Percentiles rank a stretch among this genome's conserved stretches.
phyloP scores from a whole-genome alignment of 192 early-diverging fungal species.

The Coemansia sp. region DNA sequence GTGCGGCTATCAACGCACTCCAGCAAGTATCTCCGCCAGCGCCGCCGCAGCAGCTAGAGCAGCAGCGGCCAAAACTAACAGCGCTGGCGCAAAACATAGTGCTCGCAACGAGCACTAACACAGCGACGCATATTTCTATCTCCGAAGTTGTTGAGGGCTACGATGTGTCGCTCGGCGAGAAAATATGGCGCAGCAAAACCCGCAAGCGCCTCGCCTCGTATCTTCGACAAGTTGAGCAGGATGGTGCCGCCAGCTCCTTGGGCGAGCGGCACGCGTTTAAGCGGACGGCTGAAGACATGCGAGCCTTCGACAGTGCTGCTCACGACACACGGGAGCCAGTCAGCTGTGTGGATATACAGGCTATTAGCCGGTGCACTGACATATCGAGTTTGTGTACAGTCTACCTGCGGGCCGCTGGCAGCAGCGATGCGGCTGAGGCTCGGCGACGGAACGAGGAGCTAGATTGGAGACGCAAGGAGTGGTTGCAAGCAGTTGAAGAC shows the following conservation, averaged over 20 bases:
- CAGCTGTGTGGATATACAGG: constrained; percentile 8
- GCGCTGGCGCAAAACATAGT: constrained; percentile 26
- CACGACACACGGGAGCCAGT: constrained; percentile 27
- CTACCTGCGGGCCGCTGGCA: constrained; percentile 13
- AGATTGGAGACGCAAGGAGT: constrained; percentile 34
- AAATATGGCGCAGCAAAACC: constrained; percentile 35
- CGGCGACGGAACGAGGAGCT: constrained; percentile 41
- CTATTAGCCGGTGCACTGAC: constrained; percentile 21
- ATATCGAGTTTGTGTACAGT: constrained; percentile 31
- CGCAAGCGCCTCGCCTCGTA: constrained; percentile 31
- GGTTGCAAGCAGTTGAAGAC: constrained; percentile 14
- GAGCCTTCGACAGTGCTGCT: constrained; percentile 15
- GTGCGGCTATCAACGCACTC: not conserved
- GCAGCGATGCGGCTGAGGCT: constrained; percentile 19
- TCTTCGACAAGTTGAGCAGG: constrained; percentile 20
- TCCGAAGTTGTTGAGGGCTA: constrained; percentile 33
- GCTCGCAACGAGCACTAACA: constrained; percentile 17
- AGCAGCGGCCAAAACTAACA: not conserved
- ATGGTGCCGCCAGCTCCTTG: constrained; percentile 32
- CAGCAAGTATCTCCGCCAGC: constrained; percentile 12
- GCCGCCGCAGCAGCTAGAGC: constrained; percentile 45
- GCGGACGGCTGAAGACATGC: constrained; percentile 63
- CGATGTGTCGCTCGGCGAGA: constrained; percentile 26
- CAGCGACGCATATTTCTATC: constrained; percentile 10
- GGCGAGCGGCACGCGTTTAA: constrained; percentile 55